These are phyloP conservation scores for Vigna reflexopilosa DNA, from an alignment of 306 rosid genomes.

Conservation along the genomic window DNA sequence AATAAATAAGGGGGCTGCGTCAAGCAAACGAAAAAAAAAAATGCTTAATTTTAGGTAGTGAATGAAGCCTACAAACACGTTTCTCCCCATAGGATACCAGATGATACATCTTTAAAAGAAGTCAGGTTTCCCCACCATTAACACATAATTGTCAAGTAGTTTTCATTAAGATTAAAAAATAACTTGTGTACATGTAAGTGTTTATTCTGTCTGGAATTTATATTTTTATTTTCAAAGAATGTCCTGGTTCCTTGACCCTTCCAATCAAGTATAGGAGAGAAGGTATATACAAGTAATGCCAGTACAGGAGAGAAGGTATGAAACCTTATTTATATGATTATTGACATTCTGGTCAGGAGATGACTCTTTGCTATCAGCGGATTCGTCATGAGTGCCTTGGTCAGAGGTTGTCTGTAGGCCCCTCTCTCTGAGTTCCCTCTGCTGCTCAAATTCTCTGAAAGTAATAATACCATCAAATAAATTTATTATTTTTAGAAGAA, in stretches of 20 bases:
- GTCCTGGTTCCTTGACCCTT: constrained; percentile 16
- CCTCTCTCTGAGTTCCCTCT: constrained; percentile 96
- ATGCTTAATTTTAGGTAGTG: constrained; percentile 1
- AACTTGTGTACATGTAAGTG: neutral
- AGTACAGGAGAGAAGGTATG: constrained; percentile 25
- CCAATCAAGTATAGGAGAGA: constrained; percentile 20
- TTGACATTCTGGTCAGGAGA: constrained; percentile 68
- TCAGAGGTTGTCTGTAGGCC: constrained; percentile 85
- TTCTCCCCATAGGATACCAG: constrained; percentile 25
- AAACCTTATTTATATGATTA: constrained; percentile 78
- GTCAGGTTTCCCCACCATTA: constrained; percentile 11
- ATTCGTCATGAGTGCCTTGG: constrained; percentile 67
- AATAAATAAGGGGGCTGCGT: constrained; percentile 39
- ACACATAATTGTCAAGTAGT: constrained; percentile 13
- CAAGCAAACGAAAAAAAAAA: constrained; percentile 35
- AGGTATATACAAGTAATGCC: neutral
- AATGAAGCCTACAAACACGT: constrained; percentile 27
- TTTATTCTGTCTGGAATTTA: neutral
- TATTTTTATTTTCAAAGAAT: neutral
- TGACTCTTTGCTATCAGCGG: constrained; percentile 68
- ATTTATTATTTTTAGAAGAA: constrained; percentile 42
- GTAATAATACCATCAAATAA: constrained; percentile 47
- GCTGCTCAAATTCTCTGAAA: constrained; percentile 99
- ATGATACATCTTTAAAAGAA: neutral
- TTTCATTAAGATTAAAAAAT: neutral